A percentile compares a stretch with the other conserved stretches of the same genome.
Conservation (phyloP, 805 yeast species). For the Kodamaea sagamina region DNA sequence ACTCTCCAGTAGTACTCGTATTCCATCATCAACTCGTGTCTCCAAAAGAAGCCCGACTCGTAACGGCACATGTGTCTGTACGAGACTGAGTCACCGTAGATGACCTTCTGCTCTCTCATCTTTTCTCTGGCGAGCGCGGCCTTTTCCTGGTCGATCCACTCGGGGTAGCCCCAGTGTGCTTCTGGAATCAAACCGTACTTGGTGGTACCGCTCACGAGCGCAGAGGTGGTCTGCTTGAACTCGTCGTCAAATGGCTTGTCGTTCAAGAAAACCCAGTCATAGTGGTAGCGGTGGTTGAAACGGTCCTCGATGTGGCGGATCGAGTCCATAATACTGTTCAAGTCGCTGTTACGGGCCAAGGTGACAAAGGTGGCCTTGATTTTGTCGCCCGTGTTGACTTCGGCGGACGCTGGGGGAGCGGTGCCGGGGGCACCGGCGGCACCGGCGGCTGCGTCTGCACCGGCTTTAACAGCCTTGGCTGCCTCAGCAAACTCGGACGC, state of each 20-base stretch:
- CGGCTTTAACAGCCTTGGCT: slow-evolving; percentile 11
- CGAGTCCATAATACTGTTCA: slow-evolving; percentile 60
- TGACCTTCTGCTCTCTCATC: slow-evolving; percentile 57
- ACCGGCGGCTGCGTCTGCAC: slow-evolving; percentile 16
- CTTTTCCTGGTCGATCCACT: slow-evolving; percentile 73
- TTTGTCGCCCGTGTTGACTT: slow-evolving; percentile 25
- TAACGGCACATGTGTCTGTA: slow-evolving; percentile 94
- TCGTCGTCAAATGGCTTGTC: slow-evolving; percentile 84
- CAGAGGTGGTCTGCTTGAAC: slow-evolving; percentile 66
- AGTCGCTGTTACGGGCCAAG: slow-evolving; percentile 74
- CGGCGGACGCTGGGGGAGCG: slow-evolving; percentile 10
- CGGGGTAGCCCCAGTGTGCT: slow-evolving; percentile 87
- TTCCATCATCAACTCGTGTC: slow-evolving; percentile 71
- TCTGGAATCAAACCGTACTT: slow-evolving; percentile 79
- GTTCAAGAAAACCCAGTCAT: slow-evolving; percentile 95
- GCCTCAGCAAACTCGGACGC: no score
- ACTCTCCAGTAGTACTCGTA: slow-evolving; percentile 95
- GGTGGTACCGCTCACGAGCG: slow-evolving; percentile 74
- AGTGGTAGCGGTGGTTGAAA: slow-evolving; percentile 75
- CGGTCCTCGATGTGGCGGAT: slow-evolving; percentile 84
- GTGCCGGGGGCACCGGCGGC: slow-evolving; percentile 15
- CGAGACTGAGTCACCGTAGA: slow-evolving; percentile 73
- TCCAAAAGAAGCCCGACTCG: slow-evolving; percentile 87
- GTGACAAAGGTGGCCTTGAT: slow-evolving; percentile 81
- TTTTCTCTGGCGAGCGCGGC: slow-evolving; percentile 64